Evolutionary conservation across 2,329 filamentous ascomycete species (phyloP), one percentile per base, ranked within the genome.

Genomic region (Dothiorella sarmentorum): DNA sequence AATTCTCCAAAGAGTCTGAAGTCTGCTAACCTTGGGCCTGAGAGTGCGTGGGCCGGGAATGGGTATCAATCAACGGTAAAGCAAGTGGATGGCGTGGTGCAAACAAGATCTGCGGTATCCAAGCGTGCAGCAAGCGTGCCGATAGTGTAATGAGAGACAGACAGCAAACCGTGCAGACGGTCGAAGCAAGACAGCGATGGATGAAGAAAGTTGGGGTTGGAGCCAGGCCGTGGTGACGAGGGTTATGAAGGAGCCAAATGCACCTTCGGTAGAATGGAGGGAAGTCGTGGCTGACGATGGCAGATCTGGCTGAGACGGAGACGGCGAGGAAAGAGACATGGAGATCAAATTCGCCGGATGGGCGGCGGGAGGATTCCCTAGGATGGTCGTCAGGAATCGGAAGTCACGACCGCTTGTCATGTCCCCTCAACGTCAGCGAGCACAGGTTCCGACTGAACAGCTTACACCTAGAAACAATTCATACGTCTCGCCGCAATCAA

Each of bases 31-130:
- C 24, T n/a, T 26, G 18, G 10, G 31, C 17, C 7, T 3, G 49
- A 29, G 24, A 29, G 40, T 47, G 26, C 17, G 44, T 13, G 33
- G 26, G 15, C 13, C 11, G 55, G 11, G 33, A 29, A 18, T 40
- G 31, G n/a, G 56, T 58, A 51, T 58, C 17, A 20, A 47, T 44
- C 55, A 58, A 58, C 55, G 43, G 55, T 42, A 51, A 57, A 38
- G 56, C 56, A 58, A 58, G 33, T 40, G 55, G 56, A 31, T 51
- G 44, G 37, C 43, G 56, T 33, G 33, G 43, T 47, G 35, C 55
- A 58, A 58, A 40, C 55, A 58, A 58, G 55, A 58, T 42, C 42
- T 57, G 55, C 42, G 43, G 55, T 58, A 58, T 58, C 56, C 56
- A 58, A 58, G 37, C 56, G 56, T 51, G 56, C 56, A 58, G 44